Evolutionary conservation across 148 eudicot genomes (phyloP), one percentile per base, ranked within the genome.

Genomic region (Persicaria tinctoria): DNA sequence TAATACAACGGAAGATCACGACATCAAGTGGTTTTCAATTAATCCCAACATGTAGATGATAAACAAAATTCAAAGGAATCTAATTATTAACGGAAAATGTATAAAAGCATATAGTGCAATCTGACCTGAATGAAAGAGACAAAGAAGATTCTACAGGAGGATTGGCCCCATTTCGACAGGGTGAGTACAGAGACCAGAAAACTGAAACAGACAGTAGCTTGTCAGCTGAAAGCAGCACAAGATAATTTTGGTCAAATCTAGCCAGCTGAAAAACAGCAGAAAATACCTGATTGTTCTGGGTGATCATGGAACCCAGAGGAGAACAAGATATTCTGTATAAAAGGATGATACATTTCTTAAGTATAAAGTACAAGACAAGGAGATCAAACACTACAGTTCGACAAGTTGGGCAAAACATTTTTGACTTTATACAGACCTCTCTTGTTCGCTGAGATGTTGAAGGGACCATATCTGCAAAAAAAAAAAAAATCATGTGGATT

Each of bases 41-140:
- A 32, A 32, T 32, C 41, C 41, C 41, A 32, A 32, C 41, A 32
- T 32, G 41, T 32, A 32, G 41, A 32, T 32, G 41, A 32, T 32
- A 32, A 32, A 32, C 3, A 32, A 32, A 32, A 32, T 32, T 32
- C 41, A 32, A 32, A 32, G 41, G 41, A 32, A 32, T 32, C 41
- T 32, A 32, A 32, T 32, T 32, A 53, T 53, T 53, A 23, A 57
- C 8, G 17, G n/a, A 32, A 56, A 56, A 10, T 62, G 5, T 8
- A 27, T 46, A 38, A 32, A 14, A 66, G 47, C 7, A 41, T 12
- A 41, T 12, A 12, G 7, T n/a, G 17, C 4, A 72, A 16, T 78
- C 84, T 68, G 45, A 93, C 98, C 93, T 89, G 91, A 89, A 93
- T 76, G 98, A 84, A 72, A 89, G 86, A 53, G 93, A 86, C 78